phyloP scores from a whole-genome alignment of 495 filamentous ascomycete species.

The Penicillium robsamsonii region DNA sequence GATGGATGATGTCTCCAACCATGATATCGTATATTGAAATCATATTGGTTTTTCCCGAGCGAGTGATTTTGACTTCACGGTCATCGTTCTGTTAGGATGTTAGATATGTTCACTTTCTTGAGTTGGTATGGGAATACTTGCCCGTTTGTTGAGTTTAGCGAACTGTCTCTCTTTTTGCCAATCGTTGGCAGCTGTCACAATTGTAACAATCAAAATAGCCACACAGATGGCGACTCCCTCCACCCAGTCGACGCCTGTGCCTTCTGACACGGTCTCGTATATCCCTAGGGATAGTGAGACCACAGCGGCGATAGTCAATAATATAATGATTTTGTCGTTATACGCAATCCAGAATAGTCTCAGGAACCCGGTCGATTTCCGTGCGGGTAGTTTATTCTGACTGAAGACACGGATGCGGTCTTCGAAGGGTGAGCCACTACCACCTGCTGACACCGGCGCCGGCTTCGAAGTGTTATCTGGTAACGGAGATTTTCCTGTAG shows the following conservation, averaged over 20 bases:
- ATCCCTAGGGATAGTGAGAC: conserved; percentile 71
- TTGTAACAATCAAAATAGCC: conserved; percentile 72
- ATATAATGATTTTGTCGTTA: conserved; percentile 80
- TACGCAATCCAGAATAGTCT: conserved; percentile 81
- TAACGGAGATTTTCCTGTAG: conserved; percentile 16
- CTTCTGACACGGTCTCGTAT: conserved; percentile 56
- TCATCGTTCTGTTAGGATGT: conserved; percentile 61
- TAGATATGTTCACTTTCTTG: conserved; percentile 1
- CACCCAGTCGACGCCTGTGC: conserved; percentile 66
- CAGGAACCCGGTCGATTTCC: conserved; percentile 70
- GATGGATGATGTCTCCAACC: conserved; percentile 69
- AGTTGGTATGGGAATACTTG: conserved; percentile 18
- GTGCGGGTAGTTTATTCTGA: conserved; percentile 70
- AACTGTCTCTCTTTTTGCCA: conserved; percentile 81
- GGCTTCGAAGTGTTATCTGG: conserved; percentile 1
- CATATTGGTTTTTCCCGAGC: conserved; percentile 70
- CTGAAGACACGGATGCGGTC: conserved; percentile 70
- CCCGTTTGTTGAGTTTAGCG: conserved; percentile 69
- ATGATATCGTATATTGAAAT: conserved; percentile 70
- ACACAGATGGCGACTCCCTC: conserved; percentile 78
- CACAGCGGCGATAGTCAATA: conserved; percentile 69
- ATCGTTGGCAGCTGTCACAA: conserved; percentile 74
- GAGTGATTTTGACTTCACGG: conserved; percentile 70
- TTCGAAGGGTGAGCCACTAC: conserved; percentile 43
- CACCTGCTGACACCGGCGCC: conserved; percentile 15